Evolutionary conservation across 805 yeast species (phyloP).

Genomic region (Candida maris): DNA sequence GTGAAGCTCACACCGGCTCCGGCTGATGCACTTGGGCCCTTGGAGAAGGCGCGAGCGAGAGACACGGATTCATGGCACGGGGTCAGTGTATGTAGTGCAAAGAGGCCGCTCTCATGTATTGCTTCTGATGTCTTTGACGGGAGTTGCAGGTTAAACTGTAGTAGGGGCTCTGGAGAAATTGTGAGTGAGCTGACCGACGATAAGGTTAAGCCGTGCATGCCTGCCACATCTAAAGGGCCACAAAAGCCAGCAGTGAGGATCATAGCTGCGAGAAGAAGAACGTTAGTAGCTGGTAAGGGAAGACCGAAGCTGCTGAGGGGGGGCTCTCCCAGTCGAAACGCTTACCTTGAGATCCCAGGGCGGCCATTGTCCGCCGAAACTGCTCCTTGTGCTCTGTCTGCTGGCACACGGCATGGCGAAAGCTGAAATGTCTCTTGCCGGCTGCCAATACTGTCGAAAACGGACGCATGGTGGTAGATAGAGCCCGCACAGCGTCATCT

Average conservation of each 20-base stretch:
- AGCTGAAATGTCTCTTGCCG: no score
- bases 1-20: constrained; percentile 32
- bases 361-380: constrained; percentile 33
- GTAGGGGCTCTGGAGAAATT: constrained; percentile 67
- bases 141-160: constrained; percentile 81
- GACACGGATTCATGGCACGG: constrained; percentile 53
- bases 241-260: constrained; percentile 48
- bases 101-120: constrained; percentile 51
- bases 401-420: no score
- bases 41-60: constrained; percentile 63
- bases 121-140: constrained; percentile 79
- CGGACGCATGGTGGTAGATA: no score
- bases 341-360: constrained; percentile 35
- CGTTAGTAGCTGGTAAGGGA: no score
- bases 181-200: constrained; percentile 85
- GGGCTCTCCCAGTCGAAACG: no score
- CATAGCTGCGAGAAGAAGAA: no score
- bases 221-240: constrained; percentile 18
- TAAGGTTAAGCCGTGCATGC: constrained; percentile 72
- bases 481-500: no score
- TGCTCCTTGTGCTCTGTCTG: constrained; percentile 24
- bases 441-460: no score
- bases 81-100: constrained; percentile 74
- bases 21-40: constrained; percentile 50
- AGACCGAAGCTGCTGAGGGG: no score